Evolutionary conservation across 1,284 basidiomycete species (phyloP), one percentile per base, ranked within the genome.

Genomic region (Fomitopsis pinicola): DNA sequence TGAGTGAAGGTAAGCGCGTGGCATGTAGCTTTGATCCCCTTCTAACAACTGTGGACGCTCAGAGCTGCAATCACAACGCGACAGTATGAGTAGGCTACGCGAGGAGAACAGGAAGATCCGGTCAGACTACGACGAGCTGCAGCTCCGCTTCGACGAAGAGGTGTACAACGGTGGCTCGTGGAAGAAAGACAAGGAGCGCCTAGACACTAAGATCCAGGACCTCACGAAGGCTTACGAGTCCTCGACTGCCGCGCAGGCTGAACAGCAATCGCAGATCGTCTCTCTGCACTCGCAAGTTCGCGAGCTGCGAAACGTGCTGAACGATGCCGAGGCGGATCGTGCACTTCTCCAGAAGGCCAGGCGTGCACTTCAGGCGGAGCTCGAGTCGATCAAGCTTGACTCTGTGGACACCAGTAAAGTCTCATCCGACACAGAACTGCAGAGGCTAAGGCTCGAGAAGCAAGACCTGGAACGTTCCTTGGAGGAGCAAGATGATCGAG

Each of bases 141-240:
- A 91, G 66, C 75, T 89, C 45, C 82, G 85, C 42, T 87, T 86
- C 66, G 89, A 94, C 63, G 88, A 92, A 65, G 91, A 93, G 67
- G 80, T 88, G 1, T 91, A 90, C 72, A 89, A 83, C 61, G 87
- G 87, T 52, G 83, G 87, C 10, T 85, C 88, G 3, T 94, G 92
- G 91, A 91, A 90, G 78, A 90, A 91, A 66, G 92, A 94, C 75
- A 92, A 87, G 71, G 92, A 94, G 63, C 86, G 91, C 10, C 77
- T 94, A 71, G 91, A 95, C 63, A 88, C 85, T 48, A 93, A 93
- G 79, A 91, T 94, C 57, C 73, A 73, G 9, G 91, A 94, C 70
- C 71, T 94, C 59, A 88, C 84, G 17, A 87, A 86, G 59, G 92
- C 90, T 0, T 94, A 91, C 71, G 89, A 94, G 63, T 81, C 89